Conservation (phyloP, 176 grass and related monocot genomes). For the Triticum urartu region DNA sequence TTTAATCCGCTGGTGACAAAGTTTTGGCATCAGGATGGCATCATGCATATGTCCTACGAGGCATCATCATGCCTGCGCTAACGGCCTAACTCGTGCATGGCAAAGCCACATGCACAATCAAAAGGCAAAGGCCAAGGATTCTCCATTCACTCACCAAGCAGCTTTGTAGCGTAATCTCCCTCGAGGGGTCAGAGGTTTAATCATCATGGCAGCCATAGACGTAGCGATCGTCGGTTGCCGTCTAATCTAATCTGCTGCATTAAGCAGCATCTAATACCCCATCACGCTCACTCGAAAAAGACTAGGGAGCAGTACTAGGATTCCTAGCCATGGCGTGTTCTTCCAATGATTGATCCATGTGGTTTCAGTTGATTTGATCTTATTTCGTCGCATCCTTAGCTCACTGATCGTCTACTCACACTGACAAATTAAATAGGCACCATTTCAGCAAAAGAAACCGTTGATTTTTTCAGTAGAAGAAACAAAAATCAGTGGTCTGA, state of each 20-base stretch:
- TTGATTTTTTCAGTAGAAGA: neutral
- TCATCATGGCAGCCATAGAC: conserved; percentile 16
- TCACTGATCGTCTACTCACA: neutral
- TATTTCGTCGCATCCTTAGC: no score
- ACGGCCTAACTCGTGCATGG: conserved; percentile 53
- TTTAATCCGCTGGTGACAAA: conserved; percentile 27
- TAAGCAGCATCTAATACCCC: neutral
- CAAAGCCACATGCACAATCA: neutral
- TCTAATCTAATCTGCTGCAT: neutral
- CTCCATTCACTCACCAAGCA: neutral
- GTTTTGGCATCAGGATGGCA: neutral
- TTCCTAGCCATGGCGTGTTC: neutral
- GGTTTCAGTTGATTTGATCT: no score
- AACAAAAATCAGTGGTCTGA: neutral
- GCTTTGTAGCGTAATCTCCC: conserved; percentile 5
- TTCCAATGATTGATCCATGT: neutral
- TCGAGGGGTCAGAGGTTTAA: neutral
- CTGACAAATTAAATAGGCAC: no score
- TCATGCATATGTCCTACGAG: conserved; percentile 20
- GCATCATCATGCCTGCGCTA: conserved; percentile 31
- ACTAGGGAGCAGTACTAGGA: neutral
- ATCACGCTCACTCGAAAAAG: neutral
- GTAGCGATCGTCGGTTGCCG: neutral
- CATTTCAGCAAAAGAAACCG: no score
- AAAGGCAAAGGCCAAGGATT: neutral